Percentiles rank a stretch among this genome's conserved stretches.
Evolutionary conservation across 2,329 filamentous ascomycete genomes (phyloP).

Genomic region (Colletotrichum sp.): DNA sequence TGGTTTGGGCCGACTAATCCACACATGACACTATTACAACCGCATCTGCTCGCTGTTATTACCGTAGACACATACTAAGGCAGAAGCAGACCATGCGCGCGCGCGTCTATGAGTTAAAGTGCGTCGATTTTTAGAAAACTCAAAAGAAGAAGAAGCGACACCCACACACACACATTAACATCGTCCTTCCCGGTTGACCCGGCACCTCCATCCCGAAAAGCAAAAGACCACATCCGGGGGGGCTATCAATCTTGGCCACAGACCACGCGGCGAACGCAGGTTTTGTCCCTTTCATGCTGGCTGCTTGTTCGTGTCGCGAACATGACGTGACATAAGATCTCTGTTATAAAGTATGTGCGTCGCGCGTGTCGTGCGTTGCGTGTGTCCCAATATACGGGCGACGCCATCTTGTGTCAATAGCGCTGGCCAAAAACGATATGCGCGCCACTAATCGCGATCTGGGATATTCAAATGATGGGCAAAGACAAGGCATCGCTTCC

Average conservation of each 20-base stretch:
- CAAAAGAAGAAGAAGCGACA: not conserved
- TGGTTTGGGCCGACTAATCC: not conserved
- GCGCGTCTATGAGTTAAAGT: not conserved
- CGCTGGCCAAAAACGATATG: no score
- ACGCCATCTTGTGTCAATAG: no score
- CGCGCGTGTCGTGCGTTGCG: no score
- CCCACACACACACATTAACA: not conserved
- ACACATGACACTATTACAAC: not conserved
- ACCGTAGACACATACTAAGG: not conserved
- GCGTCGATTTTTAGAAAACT: not conserved
- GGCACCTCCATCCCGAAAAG: not conserved
- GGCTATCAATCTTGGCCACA: not conserved
- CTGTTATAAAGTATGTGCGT: no score
- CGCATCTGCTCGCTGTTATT: not conserved
- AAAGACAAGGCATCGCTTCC: no score
- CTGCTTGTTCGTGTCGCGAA: not conserved
- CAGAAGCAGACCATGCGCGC: not conserved
- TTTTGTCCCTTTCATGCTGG: not conserved
- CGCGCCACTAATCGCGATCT: no score
- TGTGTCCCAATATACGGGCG: no score
- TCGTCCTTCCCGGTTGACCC: not conserved
- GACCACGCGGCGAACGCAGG: not conserved
- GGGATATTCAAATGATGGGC: no score
- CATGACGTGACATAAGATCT: not conserved
- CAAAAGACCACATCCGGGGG: not conserved